Evolutionary conservation across 1,139 yeast genomes (phyloP).

Genomic region (Lodderomyces metapsilosis): DNA sequence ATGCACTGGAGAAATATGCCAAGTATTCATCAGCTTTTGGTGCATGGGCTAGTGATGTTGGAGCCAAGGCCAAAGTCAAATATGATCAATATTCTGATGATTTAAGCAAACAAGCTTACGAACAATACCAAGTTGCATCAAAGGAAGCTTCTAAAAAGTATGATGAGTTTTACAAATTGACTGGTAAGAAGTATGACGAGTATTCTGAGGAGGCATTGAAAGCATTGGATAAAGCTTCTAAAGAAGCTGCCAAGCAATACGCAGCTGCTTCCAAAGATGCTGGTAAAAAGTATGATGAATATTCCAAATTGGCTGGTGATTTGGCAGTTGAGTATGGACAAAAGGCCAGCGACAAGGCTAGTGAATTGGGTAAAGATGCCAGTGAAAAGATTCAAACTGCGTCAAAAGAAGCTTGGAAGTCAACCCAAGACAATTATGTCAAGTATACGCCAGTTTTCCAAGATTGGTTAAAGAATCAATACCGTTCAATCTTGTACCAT

Average conservation of each 20-base stretch:
- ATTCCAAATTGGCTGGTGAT: constrained; percentile 4
- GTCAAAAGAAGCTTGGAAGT: constrained; percentile 5
- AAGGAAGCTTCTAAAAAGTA: constrained; percentile 9
- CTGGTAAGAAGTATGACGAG: constrained; percentile 6
- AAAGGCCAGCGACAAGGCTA: constrained; percentile 3
- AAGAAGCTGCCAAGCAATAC: constrained; percentile 8
- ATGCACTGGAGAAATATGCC: constrained; percentile 7
- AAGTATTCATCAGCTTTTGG: constrained; percentile 8
- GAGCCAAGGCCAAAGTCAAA: constrained; percentile 4
- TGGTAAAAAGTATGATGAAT: constrained; percentile 6
- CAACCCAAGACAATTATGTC: constrained; percentile 8
- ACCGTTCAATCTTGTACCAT: constrained; percentile 8
- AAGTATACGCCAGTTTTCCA: constrained; percentile 7
- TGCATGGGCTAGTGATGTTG: constrained; percentile 5
- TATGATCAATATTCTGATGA: constrained; percentile 5
- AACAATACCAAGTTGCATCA: constrained; percentile 5
- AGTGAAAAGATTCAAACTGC: constrained; percentile 5
- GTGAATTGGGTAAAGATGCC: constrained; percentile 5
- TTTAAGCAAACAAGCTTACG: constrained; percentile 4
- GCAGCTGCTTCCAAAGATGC: constrained; percentile 7
- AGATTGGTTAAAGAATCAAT: constrained; percentile 7
- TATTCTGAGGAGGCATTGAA: constrained; percentile 3
- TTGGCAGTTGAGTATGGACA: constrained; percentile 4
- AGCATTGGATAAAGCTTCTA: constrained; percentile 4
- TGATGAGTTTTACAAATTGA: constrained; percentile 5